These are phyloP conservation scores for Podospora pseudoanserina DNA, from an alignment of 495 filamentous ascomycete species.

Conservation along the genomic window DNA sequence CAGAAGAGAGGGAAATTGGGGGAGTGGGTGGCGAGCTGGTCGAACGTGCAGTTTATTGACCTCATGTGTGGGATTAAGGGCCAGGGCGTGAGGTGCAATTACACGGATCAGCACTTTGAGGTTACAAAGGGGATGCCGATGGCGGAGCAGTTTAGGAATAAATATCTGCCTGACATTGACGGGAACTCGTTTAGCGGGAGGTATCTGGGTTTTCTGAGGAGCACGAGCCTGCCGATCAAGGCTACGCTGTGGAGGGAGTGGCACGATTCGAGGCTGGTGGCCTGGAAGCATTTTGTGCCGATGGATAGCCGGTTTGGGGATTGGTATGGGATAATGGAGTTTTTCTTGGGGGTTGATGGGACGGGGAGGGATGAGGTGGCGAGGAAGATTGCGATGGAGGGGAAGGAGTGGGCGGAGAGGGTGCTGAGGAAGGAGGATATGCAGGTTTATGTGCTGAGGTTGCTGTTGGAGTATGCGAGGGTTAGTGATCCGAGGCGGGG, in stretches of 20 bases:
- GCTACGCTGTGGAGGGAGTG: conserved; percentile 72
- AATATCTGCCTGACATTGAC: conserved; percentile 65
- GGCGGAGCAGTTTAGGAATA: conserved; percentile 57
- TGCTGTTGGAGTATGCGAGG: conserved; percentile 70
- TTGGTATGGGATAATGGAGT: conserved; percentile 72
- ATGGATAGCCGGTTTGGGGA: conserved; percentile 81
- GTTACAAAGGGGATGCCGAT: conserved; percentile 38
- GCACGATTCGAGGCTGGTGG: conserved; percentile 66
- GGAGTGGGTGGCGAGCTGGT: conserved; percentile 37
- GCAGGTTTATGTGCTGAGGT: conserved; percentile 63
- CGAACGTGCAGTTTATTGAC: conserved; percentile 43
- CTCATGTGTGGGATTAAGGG: conserved; percentile 38
- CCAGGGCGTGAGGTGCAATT: conserved; percentile 37
- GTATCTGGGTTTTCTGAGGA: conserved; percentile 64
- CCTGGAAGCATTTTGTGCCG: conserved; percentile 77
- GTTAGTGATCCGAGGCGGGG: conserved; percentile 55
- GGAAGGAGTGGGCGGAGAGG: conserved; percentile 62
- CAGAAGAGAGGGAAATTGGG: conserved; percentile 22
- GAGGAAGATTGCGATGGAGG: conserved; percentile 46
- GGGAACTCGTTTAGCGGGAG: conserved; percentile 70
- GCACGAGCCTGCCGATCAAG: conserved; percentile 63
- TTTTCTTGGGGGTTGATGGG: conserved; percentile 60
- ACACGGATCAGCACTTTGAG: conserved; percentile 48
- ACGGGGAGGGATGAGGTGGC: conserved; percentile 50
- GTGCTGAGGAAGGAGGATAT: conserved; percentile 69